Conservation (phyloP, 257 asterid species). For the Knoxia roxburghii region DNA sequence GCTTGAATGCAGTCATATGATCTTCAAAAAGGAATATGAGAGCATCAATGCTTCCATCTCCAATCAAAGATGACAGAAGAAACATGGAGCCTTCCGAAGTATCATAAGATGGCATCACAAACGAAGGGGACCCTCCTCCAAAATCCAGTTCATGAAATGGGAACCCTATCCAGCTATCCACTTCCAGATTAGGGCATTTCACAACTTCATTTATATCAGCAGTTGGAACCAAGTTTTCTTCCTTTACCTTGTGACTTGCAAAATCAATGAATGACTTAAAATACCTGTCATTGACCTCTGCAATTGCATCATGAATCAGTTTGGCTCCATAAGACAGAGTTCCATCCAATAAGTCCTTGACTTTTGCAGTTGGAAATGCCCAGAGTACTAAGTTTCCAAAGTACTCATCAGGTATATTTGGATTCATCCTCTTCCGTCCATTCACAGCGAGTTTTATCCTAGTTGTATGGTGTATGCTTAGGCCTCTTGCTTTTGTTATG, state of each 20-base stretch:
- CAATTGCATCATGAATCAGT: conserved; percentile 59
- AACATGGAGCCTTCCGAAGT: conserved; percentile 70
- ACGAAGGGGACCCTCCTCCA: conserved; percentile 63
- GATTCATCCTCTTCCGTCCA: conserved; percentile 60
- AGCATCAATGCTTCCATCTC: conserved; percentile 74
- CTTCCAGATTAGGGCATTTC: conserved; percentile 75
- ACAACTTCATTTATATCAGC: conserved; percentile 49
- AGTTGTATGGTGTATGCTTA: conserved; percentile 44
- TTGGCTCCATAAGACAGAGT: conserved; percentile 53
- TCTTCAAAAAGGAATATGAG: conserved; percentile 57
- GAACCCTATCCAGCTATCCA: conserved; percentile 80
- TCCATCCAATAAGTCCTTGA: conserved; percentile 33
- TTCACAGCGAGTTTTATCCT: conserved; percentile 62
- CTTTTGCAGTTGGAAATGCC: conserved; percentile 60
- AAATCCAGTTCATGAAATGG: conserved; percentile 78
- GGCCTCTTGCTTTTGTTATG: conserved; percentile 63
- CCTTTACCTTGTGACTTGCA: conserved; percentile 42
- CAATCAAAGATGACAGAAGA: conserved; percentile 57
- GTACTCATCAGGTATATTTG: conserved; percentile 55
- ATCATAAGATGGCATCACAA: conserved; percentile 69
- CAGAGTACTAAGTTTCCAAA: conserved; percentile 80
- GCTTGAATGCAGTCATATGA: conserved; percentile 44
- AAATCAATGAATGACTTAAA: conserved; percentile 77
- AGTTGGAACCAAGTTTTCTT: conserved; percentile 48
- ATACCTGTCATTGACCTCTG: conserved; percentile 45